These are phyloP conservation scores for Carallia brachiata DNA, from an alignment of 345 rosid genomes.

Conservation along the genomic window DNA sequence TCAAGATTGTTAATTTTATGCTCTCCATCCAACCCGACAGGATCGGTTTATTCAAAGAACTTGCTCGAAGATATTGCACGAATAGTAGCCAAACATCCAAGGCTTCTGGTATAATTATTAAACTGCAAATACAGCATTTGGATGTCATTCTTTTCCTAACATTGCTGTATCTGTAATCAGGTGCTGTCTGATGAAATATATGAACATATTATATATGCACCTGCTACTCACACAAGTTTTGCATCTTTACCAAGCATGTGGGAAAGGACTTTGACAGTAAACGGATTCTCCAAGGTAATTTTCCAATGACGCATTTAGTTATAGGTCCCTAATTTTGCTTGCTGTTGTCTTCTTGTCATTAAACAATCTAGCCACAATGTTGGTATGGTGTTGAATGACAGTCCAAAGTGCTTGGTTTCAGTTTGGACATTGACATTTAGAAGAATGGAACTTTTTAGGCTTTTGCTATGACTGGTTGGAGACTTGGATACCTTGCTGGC, in stretches of 20 bases:
- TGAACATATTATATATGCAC: slow-evolving; percentile 92
- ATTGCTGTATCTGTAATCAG: slow-evolving; percentile 31
- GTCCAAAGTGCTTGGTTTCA: not conserved
- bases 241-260: slow-evolving; percentile 96
- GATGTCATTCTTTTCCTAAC: slow-evolving; percentile 18
- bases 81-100: slow-evolving; percentile 86
- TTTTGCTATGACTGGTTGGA: slow-evolving; percentile 99
- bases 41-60: slow-evolving; percentile 89
- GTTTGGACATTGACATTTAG: slow-evolving; percentile 12
- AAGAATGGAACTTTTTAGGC: slow-evolving; percentile 51
- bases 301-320: not conserved
- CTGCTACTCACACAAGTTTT: slow-evolving; percentile 88
- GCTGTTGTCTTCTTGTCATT: not conserved
- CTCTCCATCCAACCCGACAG: slow-evolving; percentile 97
- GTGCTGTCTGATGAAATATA: slow-evolving; percentile 95
- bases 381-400: not conserved
- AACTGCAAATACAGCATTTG: slow-evolving; percentile 2
- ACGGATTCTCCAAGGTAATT: slow-evolving; percentile 95
- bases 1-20: slow-evolving; percentile 89
- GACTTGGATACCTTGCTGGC: slow-evolving; percentile 93
- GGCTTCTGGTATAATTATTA: slow-evolving; percentile 67
- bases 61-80: slow-evolving; percentile 88
- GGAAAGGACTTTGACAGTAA: slow-evolving; percentile 89
- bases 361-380: not conserved
- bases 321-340: not conserved